Percentiles rank a stretch among this genome's conserved stretches.
These are phyloP conservation scores for Gentiana straminea DNA, from an alignment of 257 asterid genomes.

Conservation along the genomic window DNA sequence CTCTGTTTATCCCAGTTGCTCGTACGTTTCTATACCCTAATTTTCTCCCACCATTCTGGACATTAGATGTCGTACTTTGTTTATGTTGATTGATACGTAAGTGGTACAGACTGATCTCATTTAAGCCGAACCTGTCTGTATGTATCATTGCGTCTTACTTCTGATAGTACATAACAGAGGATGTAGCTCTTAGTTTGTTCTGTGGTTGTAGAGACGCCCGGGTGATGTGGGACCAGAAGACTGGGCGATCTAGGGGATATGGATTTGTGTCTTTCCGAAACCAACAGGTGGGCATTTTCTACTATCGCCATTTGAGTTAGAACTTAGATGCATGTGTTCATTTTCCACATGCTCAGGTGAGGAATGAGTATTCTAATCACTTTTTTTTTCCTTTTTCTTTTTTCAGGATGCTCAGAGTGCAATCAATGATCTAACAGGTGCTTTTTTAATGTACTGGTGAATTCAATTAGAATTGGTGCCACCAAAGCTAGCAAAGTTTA, in stretches of 20 bases:
- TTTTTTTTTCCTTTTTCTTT: no score
- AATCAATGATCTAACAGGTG: constrained; percentile 78
- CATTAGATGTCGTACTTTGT: no score
- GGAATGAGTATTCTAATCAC: no score
- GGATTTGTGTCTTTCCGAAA: constrained; percentile 94
- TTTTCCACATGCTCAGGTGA: constrained; percentile 64
- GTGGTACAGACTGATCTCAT: no score
- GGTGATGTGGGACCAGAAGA: constrained; percentile 98
- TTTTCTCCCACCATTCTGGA: not conserved
- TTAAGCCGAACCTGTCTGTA: no score
- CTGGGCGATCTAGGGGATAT: constrained; percentile 92
- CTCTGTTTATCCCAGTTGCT: constrained; percentile 70
- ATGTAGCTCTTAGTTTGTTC: not conserved
- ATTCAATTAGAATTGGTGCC: no score
- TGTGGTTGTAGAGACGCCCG: constrained; percentile 65
- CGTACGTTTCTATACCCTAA: constrained; percentile 43
- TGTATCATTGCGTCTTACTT: not conserved
- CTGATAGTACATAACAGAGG: not conserved
- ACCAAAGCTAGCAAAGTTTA: no score
- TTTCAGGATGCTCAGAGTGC: constrained; percentile 92
- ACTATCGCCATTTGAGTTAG: not conserved
- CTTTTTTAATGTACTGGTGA: constrained; percentile 4
- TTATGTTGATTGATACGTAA: no score
- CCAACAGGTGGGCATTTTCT: constrained; percentile 48
- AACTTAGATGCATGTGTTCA: constrained; percentile 4